These are phyloP conservation scores for Nannochloris sp. DNA, from an alignment of 139 green algal species.

Conservation along the genomic window DNA sequence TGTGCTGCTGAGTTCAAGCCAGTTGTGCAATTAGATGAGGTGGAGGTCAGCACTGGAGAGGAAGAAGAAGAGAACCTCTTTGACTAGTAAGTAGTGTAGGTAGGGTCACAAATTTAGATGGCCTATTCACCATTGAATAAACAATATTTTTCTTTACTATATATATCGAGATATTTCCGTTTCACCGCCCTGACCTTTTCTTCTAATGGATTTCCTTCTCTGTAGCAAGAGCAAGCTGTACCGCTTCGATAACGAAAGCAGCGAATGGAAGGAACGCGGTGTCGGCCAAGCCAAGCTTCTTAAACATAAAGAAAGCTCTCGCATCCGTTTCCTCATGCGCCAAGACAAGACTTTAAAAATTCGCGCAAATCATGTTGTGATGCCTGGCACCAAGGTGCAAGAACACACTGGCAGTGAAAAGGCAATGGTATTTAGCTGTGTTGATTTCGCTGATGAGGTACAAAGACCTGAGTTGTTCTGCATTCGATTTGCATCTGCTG, in stretches of 20 bases:
- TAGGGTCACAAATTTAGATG: background rate
- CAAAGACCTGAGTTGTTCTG: constrained; percentile 83
- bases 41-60: constrained; percentile 88
- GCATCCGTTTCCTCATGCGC: constrained; percentile 91
- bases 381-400: constrained; percentile 86
- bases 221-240: constrained; percentile 98
- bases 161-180: constrained; percentile 2
- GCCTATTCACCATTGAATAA: background rate
- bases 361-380: constrained; percentile 91
- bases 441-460: constrained; percentile 92
- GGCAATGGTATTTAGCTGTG: constrained; percentile 87
- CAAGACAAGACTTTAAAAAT: constrained; percentile 99
- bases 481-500: constrained; percentile 78
- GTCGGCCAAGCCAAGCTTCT: constrained; percentile 85
- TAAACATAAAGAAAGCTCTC: constrained; percentile 87
- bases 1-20: constrained; percentile 90
- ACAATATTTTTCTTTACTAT: constrained; percentile 3
- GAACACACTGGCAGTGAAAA: constrained; percentile 95
- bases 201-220: too few species aligned
- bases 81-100: constrained; percentile 66
- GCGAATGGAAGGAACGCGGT: constrained; percentile 98
- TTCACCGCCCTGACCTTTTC: background rate
- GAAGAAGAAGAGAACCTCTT: constrained; percentile 84
- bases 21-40: constrained; percentile 93
- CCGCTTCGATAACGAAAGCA: constrained; percentile 79